These are phyloP conservation scores for Scedosporium aurantiacum DNA, from an alignment of 2,329 filamentous ascomycete genomes.

Conservation along the genomic window DNA sequence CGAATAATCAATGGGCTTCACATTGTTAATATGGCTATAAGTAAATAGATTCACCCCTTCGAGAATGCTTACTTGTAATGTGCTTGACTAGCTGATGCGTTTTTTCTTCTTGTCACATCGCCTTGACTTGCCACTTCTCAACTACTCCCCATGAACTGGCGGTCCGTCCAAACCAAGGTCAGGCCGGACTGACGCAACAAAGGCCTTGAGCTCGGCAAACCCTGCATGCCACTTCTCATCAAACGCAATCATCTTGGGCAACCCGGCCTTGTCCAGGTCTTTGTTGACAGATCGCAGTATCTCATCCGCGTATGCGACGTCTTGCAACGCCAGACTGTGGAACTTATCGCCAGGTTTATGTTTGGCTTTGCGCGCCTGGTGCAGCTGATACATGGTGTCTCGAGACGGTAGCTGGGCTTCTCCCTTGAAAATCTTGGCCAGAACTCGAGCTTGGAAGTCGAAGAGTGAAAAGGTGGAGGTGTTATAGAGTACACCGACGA, in stretches of 20 bases:
- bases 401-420: conserved; percentile 51
- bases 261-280: not conserved
- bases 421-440: conserved; percentile 46
- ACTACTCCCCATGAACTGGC: not conserved
- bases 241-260: not conserved
- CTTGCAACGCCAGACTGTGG: conserved; percentile 27
- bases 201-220: conserved; percentile 2
- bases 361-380: conserved; percentile 41
- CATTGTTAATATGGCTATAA: no score
- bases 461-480: conserved; percentile 59
- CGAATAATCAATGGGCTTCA: no score
- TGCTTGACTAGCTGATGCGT: no score
- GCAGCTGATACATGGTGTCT: conserved; percentile 60
- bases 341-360: conserved; percentile 26
- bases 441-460: conserved; percentile 55
- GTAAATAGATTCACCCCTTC: no score
- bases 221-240: conserved; percentile 4
- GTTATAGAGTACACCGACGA: conserved; percentile 55
- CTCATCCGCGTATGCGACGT: conserved; percentile 4
- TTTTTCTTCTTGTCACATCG: no score
- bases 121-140: no score
- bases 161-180: not conserved
- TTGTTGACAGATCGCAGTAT: conserved; percentile 3
- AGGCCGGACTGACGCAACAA: conserved; percentile 2
- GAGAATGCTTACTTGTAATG: no score